Percentiles rank a stretch among this genome's conserved stretches.
These are phyloP conservation scores for Eremochloa ophiuroides DNA, from an alignment of 176 grass and related monocot species.

Conservation along the genomic window DNA sequence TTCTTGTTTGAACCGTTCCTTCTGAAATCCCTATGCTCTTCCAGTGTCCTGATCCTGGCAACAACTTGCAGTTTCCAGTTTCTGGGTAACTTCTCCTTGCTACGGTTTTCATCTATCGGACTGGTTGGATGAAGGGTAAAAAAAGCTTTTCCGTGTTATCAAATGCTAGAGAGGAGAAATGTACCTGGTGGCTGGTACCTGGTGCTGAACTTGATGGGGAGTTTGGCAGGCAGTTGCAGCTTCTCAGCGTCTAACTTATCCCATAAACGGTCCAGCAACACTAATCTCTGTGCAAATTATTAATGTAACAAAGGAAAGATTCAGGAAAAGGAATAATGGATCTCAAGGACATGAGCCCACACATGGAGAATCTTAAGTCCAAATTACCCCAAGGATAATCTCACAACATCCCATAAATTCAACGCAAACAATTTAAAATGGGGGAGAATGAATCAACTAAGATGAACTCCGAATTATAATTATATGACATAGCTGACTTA, in stretches of 20 bases:
- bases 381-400: background rate
- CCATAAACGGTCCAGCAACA: background rate
- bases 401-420: background rate
- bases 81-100: background rate
- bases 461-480: background rate
- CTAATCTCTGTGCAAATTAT: background rate
- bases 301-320: background rate
- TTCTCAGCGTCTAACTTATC: background rate
- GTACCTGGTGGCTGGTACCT: background rate
- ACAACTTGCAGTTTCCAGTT: conserved; percentile 8
- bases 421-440: background rate
- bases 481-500: background rate
- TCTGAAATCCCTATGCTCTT: background rate
- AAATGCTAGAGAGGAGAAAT: background rate
- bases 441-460: background rate
- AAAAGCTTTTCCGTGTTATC: background rate
- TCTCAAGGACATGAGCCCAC: background rate
- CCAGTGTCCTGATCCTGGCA: background rate
- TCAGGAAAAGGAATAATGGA: background rate
- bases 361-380: background rate
- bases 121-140: background rate
- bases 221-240: background rate
- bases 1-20: too few species aligned
- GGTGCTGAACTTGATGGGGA: background rate
- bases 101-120: background rate